These are phyloP conservation scores for Ophiostoma himal-ulmi DNA, from an alignment of 2,329 filamentous ascomycete species.

Conservation along the genomic window DNA sequence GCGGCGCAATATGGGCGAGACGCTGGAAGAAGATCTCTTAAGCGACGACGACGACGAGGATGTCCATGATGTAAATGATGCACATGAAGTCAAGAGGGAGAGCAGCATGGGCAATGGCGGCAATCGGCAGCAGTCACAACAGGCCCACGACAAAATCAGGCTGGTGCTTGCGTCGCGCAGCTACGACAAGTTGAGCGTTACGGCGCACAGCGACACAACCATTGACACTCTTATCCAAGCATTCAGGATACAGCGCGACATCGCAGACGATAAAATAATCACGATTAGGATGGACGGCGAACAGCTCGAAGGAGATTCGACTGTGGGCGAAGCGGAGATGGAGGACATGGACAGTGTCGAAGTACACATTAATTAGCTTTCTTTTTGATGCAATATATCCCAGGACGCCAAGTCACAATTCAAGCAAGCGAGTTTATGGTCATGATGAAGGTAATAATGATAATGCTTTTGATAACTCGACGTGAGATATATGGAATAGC, in stretches of 20 bases:
- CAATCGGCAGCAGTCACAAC: background rate
- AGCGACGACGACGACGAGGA: constrained; percentile 32
- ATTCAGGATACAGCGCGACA: constrained; percentile 51
- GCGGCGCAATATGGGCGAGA: constrained; percentile 39
- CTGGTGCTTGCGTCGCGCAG: constrained; percentile 51
- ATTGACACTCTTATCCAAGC: constrained; percentile 57
- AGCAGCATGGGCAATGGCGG: constrained; percentile 24
- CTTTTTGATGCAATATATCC: constrained; percentile 9
- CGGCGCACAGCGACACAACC: constrained; percentile 49
- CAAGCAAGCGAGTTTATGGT: background rate
- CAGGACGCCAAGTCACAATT: background rate
- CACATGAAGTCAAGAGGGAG: constrained; percentile 21
- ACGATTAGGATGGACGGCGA: constrained; percentile 72
- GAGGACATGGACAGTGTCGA: constrained; percentile 71
- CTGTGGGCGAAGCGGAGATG: constrained; percentile 63
- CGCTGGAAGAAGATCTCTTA: constrained; percentile 24
- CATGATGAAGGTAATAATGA: background rate
- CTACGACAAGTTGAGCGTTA: constrained; percentile 45
- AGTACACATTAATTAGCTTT: constrained; percentile 48
- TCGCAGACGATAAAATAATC: constrained; percentile 50
- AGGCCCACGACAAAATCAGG: constrained; percentile 33
- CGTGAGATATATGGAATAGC: constrained; percentile 4
- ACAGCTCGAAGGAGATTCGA: constrained; percentile 52
- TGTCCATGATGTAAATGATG: background rate
- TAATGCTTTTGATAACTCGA: constrained; percentile 14